A percentile compares a stretch with the other conserved stretches of the same genome.
phyloP scores from a whole-genome alignment of 2,329 filamentous ascomycete species.

The Teratosphaeria epicoccoides region DNA sequence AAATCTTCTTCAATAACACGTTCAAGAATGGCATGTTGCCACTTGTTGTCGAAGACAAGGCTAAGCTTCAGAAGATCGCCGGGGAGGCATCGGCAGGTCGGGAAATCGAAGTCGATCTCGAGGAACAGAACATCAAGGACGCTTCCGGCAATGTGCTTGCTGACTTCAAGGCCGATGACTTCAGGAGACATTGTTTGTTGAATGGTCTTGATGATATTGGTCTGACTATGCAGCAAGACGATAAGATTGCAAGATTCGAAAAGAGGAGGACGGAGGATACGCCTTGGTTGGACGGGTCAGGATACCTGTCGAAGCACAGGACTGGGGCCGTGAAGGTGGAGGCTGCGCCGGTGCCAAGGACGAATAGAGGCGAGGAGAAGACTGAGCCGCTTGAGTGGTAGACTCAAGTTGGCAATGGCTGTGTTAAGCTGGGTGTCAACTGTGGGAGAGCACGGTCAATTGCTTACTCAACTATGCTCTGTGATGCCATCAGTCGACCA shows the following conservation, averaged over 20 bases:
- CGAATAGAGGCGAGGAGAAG: constrained; percentile 75
- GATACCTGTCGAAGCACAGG: constrained; percentile 56
- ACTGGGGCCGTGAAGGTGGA: constrained; percentile 51
- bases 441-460: no score
- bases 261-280: constrained; percentile 62
- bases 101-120: constrained; percentile 83
- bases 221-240: constrained; percentile 81
- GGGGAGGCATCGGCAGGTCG: constrained; percentile 66
- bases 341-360: constrained; percentile 67
- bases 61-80: constrained; percentile 58
- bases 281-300: constrained; percentile 83
- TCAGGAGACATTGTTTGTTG: constrained; percentile 85
- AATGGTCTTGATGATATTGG: constrained; percentile 96
- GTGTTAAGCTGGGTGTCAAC: no score
- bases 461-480: no score
- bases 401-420: not conserved
- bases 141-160: constrained; percentile 63
- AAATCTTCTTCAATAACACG: constrained; percentile 99
- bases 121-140: constrained; percentile 71
- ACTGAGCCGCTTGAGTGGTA: constrained; percentile 86
- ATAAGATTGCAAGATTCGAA: constrained; percentile 81
- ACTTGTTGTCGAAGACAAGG: constrained; percentile 59
- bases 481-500: no score
- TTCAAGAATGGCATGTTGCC: constrained; percentile 99
- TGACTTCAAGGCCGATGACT: constrained; percentile 79